Percentiles rank a stretch among this genome's conserved stretches.
phyloP scores from a whole-genome alignment of 2,329 filamentous ascomycete genomes.

The Alternaria metachromatica region DNA sequence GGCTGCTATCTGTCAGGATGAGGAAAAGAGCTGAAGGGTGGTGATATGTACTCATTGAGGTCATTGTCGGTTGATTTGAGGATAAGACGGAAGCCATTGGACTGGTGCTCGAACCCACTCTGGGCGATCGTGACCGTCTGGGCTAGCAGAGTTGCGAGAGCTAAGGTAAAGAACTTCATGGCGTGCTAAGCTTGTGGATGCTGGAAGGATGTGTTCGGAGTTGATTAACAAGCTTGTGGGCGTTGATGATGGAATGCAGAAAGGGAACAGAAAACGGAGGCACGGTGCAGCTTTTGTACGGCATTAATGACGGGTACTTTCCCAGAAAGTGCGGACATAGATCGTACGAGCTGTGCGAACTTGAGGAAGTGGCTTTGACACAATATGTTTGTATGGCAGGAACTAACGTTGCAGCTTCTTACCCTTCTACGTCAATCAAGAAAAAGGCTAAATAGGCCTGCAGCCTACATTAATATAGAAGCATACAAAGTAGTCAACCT shows the following conservation, averaged over 20 bases:
- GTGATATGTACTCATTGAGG: conserved; percentile 19
- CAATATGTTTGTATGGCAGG: not conserved
- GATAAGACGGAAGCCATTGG: conserved; percentile 30
- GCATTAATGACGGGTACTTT: not conserved
- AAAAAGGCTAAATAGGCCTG: not conserved
- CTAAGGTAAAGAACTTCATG: conserved; percentile 11
- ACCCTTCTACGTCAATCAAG: not conserved
- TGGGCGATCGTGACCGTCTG: not conserved
- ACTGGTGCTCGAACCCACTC: not conserved
- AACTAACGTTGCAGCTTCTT: not conserved
- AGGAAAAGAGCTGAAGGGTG: not conserved
- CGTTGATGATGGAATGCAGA: not conserved
- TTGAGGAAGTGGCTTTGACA: not conserved
- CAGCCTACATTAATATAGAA: not conserved
- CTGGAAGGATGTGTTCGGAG: not conserved
- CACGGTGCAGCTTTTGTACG: not conserved
- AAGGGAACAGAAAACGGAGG: not conserved
- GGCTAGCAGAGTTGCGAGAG: conserved; percentile 4
- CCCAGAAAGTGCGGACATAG: not conserved
- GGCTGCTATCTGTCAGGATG: conserved; percentile 3
- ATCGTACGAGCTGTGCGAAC: not conserved
- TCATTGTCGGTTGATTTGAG: conserved; percentile 23
- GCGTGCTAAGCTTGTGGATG: not conserved
- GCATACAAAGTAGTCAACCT: not conserved
- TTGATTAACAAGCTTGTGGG: not conserved